Base-by-base conservation (phyloP, 1,284 basidiomycete species). In the Apiotrichum mycotoxinovorans region DNA sequence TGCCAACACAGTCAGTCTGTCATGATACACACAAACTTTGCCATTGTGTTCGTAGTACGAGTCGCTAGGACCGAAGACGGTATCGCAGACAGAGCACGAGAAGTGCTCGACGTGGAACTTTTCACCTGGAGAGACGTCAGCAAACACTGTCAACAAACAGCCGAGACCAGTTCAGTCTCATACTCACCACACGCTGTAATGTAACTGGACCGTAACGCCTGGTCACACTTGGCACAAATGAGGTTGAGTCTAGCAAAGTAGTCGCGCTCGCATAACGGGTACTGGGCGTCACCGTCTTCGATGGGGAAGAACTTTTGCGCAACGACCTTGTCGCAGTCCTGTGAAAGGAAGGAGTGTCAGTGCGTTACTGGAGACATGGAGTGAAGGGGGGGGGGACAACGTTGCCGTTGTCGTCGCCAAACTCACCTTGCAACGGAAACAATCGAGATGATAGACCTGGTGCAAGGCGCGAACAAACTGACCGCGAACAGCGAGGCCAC, bases 51-150 rank as follows among this genome's bases (percentile, higher is more conserved):
- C 95, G 75, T 99, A 99, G 79, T 98, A 99, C 58, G 91, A 96
- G 78, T 98, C 96, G 72, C 95, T 91, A 5, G 95, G 92, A 10
- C 96, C 96, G 74, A 99, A 98, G 26, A 97, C 84, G 23, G 89
- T 94, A 35, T 93, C 83, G 78, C 96, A 98, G 59, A 96, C 86
- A 5, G 93, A 97, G 80, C 95, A 99, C 44, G 95, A 97, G 73
- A 99, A 99, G 77, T 98, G 96, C 78, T 99, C 96, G 66, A 98
- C 94, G 77, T 99, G 96, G 79, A 88, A 99, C 79, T 99, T 99
- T 81, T 93, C 92, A 79, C 89, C 92, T 96, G 75, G 20, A 14
- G 38, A n/a, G n/a, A n/a, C n/a, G 48, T 43, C 51, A 44, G 22
- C 20, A 26, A 27, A 40, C 15, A 43, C 34, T 48, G 26, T 10